Percentiles rank a stretch among this genome's conserved stretches.
These are phyloP conservation scores for Penicillium waksmanii DNA, from an alignment of 495 filamentous ascomycete species.

Conservation along the genomic window DNA sequence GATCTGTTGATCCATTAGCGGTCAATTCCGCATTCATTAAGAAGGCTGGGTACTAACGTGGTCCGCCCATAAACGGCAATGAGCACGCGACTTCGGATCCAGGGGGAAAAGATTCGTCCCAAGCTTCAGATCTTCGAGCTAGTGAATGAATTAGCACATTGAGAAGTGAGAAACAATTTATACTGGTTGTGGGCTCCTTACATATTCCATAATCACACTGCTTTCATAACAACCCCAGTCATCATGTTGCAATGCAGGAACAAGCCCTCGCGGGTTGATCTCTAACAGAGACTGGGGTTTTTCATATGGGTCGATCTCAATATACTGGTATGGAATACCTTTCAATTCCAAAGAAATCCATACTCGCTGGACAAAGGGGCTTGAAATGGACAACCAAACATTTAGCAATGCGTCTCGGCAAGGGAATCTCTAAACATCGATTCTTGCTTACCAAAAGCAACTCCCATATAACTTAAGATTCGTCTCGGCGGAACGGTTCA, in stretches of 20 bases:
- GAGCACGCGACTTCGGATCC: constrained; percentile 71
- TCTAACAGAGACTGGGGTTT: constrained; percentile 79
- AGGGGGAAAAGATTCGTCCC: constrained; percentile 63
- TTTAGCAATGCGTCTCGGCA: constrained; percentile 19
- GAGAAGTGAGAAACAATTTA: neutral
- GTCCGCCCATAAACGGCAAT: constrained; percentile 84
- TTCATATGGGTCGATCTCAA: constrained; percentile 86
- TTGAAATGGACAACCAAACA: constrained; percentile 25
- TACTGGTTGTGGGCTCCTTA: constrained; percentile 34
- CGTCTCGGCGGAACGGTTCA: constrained; percentile 68
- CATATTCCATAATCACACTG: constrained; percentile 88
- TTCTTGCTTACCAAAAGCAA: constrained; percentile 79
- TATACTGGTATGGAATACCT: constrained; percentile 83
- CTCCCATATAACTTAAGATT: constrained; percentile 84
- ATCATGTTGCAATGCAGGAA: constrained; percentile 81
- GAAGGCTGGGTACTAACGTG: constrained; percentile 60
- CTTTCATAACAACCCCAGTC: constrained; percentile 91
- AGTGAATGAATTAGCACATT: constrained; percentile 12
- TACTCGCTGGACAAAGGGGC: constrained; percentile 87
- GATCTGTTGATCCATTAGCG: constrained; percentile 54
- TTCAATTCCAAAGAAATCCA: constrained; percentile 96
- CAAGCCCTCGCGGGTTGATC: constrained; percentile 85
- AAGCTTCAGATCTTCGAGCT: constrained; percentile 78
- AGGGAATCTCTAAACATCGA: neutral
- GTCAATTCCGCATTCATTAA: constrained; percentile 22